Evolutionary conservation across 202 grass and related monocot species (phyloP), one percentile per base, ranked within the genome.

Genomic region (Tripidium arundinaceum): DNA sequence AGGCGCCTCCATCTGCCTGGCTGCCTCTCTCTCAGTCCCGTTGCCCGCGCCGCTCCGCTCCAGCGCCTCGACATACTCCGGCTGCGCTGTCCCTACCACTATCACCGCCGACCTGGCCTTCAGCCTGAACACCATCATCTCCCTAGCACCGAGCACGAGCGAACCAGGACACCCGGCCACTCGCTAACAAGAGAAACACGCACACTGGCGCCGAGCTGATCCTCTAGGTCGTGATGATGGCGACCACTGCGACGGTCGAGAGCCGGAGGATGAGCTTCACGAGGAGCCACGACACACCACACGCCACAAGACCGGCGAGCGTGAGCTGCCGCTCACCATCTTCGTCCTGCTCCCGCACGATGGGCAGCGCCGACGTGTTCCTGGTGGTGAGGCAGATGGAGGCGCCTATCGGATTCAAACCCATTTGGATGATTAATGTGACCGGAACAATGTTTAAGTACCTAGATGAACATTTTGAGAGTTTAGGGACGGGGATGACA

Each of bases 261-360:
- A 86, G 36, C 46, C 65, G 29, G 34, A 83, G 94, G 55, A 47
- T 90, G 34, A 16, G 2, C 24, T 73, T 90, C 40, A 86, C 76
- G 12, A 72, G 85, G 33, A 84, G 13, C 54, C 87, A 89, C 70
- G 27, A 1, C 34, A 65, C 41, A n/a, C n/a, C n/a, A n/a, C 27
- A 66, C 49, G 0, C 45, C 8, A 11, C n/a, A n/a, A n/a, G n/a
- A n/a, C n/a, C n/a, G 74, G 66, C 5, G 77, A n/a, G n/a, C n/a
- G 83, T 6, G 60, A 73, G 71, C 76, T 94, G 29, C 95, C 90
- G 2, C 60, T 92, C 12, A 92, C 54, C 57, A 87, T 94, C 68
- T 94, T 97, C 75, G 18, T 94, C 1, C 84, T 98, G 41, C 67
- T 98, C 25, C 90, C 91, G 39, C 94, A 97, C 94, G 15, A 90